Evolutionary conservation across 192 early-diverging fungal genomes (phyloP).

Genomic region (Backusella sp.): DNA sequence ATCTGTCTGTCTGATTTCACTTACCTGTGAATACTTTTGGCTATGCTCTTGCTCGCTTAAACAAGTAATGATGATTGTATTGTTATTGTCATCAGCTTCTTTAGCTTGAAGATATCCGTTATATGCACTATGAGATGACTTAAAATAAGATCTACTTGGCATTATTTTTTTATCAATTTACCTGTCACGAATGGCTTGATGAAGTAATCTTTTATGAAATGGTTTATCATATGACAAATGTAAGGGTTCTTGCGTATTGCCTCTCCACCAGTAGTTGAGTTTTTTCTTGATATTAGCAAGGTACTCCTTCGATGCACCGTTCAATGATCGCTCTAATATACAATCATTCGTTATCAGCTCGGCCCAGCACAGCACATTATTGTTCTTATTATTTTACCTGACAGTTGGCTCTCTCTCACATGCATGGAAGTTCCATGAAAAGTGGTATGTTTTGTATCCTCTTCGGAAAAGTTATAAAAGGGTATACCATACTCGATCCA

Average conservation of each 20-base stretch:
- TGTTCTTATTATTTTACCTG: background rate
- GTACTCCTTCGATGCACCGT: background rate
- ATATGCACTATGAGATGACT: slow-evolving; percentile 15
- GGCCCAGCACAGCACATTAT: background rate
- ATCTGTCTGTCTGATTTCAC: background rate
- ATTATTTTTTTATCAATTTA: slow-evolving; percentile 5
- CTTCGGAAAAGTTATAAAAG: slow-evolving; percentile 62
- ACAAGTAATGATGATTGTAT: slow-evolving; percentile 42
- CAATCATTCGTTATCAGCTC: background rate
- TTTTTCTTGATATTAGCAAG: slow-evolving; percentile 12
- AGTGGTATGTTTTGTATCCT: slow-evolving; percentile 30
- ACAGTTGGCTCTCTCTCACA: background rate
- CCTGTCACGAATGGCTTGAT: slow-evolving; percentile 65
- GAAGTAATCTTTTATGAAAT: slow-evolving; percentile 71
- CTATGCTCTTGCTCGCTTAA: slow-evolving; percentile 49
- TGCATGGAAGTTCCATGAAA: background rate
- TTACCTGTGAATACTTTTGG: slow-evolving; percentile 18
- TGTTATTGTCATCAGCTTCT: slow-evolving; percentile 27
- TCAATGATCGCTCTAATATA: background rate
- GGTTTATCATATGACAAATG: slow-evolving; percentile 50
- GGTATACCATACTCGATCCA: slow-evolving; percentile 81
- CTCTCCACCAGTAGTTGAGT: slow-evolving; percentile 46
- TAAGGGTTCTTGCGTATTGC: slow-evolving; percentile 23
- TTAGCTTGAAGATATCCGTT: slow-evolving; percentile 47
- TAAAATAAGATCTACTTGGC: no score